Evolutionary conservation across 2,329 filamentous ascomycete species (phyloP), one percentile per base, ranked within the genome.

Genomic region (Hypomyces perniciosus): DNA sequence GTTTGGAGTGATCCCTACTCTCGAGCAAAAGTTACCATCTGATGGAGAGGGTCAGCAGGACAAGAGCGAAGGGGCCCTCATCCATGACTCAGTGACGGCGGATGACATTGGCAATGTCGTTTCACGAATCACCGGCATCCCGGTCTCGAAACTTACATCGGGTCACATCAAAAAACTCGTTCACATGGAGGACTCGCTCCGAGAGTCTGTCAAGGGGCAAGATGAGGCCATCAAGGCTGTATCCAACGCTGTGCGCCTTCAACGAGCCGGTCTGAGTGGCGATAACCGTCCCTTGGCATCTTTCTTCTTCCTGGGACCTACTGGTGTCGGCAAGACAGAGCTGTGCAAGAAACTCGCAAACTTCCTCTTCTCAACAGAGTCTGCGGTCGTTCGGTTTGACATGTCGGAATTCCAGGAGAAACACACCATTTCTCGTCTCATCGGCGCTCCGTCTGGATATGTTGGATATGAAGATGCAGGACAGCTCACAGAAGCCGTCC

Each of bases 331-430:
- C 51, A 99, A 97, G 74, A 99, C 93, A 3, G 91, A 97, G 65
- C 81, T 97, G 1, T 96, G 91, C 77, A 97, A 97, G 76, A 92
- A 95, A 66, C 85, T 99, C 60, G 93, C 93, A 1, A 81, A 80
- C 52, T 97, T 96, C 72, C 76, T 99, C 35, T 99, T 97, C 71
- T 93, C 88, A 1, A 96, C 90, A 1, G 89, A 96, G 61, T 83
- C 84, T 29, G 92, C 93, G 3, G 90, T 99, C 28, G 83, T 96
- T 33, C 81, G 93, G 33, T 97, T 97, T 68, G 93, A 97, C 68
- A 97, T 97, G 93, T 89, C 84, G 61, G 93, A 99, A 65, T 97
- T 96, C 67, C 90, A 95, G 65, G 93, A 97, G 66, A 96, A 95
- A 68, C 92, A 97, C 65, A 97, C 93, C 4, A 88, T 97, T 50